Evolutionary conservation across 805 yeast species (phyloP).

Genomic region (Cyberlindnera nakhonratchasimensis): DNA sequence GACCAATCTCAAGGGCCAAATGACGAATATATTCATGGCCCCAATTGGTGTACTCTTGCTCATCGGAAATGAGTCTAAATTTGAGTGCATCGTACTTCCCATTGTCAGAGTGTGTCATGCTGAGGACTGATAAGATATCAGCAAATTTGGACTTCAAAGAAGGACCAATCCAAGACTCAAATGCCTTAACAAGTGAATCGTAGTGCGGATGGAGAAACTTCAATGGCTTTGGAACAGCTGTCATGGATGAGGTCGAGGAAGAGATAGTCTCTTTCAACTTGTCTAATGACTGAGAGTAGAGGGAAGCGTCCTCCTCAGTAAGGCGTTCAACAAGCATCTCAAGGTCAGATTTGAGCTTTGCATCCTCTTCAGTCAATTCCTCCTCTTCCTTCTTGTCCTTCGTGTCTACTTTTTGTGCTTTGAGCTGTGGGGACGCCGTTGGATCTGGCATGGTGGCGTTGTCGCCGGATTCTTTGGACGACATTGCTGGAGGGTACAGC

Average conservation of each 20-base stretch:
- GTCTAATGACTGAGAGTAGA: constrained; percentile 60
- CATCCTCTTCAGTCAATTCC: constrained; percentile 91
- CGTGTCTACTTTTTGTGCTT: constrained; percentile 14
- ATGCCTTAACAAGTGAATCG: constrained; percentile 59
- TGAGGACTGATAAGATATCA: constrained; percentile 87
- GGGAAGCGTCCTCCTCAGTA: constrained; percentile 42
- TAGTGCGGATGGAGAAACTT: constrained; percentile 91
- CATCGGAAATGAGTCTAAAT: constrained; percentile 65
- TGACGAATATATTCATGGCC: constrained; percentile 98
- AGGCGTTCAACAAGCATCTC: constrained; percentile 83
- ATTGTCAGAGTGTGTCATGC: constrained; percentile 88
- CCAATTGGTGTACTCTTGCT: constrained; percentile 74
- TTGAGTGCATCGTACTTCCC: constrained; percentile 76
- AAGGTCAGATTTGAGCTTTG: constrained; percentile 77
- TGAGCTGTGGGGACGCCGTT: constrained; percentile 7
- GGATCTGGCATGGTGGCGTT: constrained; percentile 27
- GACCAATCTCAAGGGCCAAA: constrained; percentile 92
- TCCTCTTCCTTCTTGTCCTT: constrained; percentile 47
- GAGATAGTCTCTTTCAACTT: constrained; percentile 74
- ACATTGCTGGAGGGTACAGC: too few relatives aligned
- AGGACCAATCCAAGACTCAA: constrained; percentile 60
- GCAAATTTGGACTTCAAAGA: constrained; percentile 59
- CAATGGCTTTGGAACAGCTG: constrained; percentile 98
- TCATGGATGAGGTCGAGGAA: constrained; percentile 96
- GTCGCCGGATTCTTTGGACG: constrained; percentile 19